A percentile compares a stretch with the other conserved stretches of the same genome.
These are phyloP conservation scores for Mycena amicta DNA, from an alignment of 768 basidiomycete genomes.

Conservation along the genomic window DNA sequence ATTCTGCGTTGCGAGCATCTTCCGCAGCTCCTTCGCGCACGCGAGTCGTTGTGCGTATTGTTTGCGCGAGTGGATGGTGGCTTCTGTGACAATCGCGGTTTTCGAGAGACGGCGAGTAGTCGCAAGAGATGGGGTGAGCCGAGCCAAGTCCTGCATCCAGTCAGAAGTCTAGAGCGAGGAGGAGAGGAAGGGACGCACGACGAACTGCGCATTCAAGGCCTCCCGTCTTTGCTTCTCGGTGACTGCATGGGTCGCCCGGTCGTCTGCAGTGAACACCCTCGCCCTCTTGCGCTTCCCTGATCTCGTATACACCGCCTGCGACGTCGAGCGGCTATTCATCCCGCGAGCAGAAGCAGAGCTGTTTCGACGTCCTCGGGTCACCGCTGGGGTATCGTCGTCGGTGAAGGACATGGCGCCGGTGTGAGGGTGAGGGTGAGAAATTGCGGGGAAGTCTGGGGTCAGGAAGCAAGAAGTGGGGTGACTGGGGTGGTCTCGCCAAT, in stretches of 20 bases:
- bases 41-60: conserved; percentile 4
- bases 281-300: conserved; percentile 2
- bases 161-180: not conserved
- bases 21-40: conserved; percentile 1
- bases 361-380: too few species aligned
- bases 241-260: not conserved
- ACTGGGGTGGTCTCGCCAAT: too few species aligned
- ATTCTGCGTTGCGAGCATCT: not conserved
- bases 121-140: conserved; percentile 1
- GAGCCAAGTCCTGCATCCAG: not conserved
- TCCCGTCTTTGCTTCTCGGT: conserved; percentile 5
- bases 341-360: too few species aligned
- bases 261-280: conserved; percentile 3
- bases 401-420: too few species aligned
- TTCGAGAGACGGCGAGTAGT: conserved; percentile 4
- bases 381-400: too few species aligned
- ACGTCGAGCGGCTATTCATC: too few species aligned
- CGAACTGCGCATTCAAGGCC: conserved; percentile 5
- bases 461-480: too few species aligned
- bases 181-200: not conserved
- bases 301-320: too few species aligned
- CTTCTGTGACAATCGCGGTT: conserved; percentile 4
- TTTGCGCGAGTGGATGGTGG: conserved; percentile 3
- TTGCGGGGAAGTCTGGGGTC: too few species aligned
- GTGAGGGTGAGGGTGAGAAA: too few species aligned